phyloP scores from a whole-genome alignment of 768 basidiomycete species.

The Psilocybe azurescens region DNA sequence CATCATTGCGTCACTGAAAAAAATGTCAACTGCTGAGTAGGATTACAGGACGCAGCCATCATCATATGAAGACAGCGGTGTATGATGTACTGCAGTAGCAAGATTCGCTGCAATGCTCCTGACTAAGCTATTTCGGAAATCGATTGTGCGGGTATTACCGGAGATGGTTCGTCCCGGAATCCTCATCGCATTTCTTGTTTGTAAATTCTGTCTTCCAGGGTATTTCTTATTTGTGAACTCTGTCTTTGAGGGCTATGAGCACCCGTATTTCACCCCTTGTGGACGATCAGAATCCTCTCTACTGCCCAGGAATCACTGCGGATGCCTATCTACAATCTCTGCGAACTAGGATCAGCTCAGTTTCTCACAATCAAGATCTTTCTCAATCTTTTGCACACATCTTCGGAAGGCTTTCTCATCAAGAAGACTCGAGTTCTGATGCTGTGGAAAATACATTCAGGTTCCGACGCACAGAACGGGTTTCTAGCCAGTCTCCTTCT shows the following conservation, averaged over 20 bases:
- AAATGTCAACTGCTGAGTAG: no score
- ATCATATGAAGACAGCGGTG: no score
- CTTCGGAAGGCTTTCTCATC: slow-evolving; percentile 33
- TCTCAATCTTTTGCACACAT: slow-evolving; percentile 38
- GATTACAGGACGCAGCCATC: no score
- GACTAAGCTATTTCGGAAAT: no score
- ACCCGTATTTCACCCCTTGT: slow-evolving; percentile 35
- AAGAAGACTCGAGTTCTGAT: slow-evolving; percentile 22
- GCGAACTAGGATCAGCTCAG: slow-evolving; percentile 32
- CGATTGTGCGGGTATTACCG: no score
- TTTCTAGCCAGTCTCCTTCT: slow-evolving; percentile 9
- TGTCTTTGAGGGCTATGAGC: not conserved
- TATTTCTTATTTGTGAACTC: no score
- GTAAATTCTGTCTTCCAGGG: no score
- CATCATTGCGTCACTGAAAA: no score
- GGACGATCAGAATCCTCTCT: slow-evolving; percentile 62
- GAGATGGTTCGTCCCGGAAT: no score
- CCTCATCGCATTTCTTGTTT: no score
- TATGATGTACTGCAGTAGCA: no score
- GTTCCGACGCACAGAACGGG: slow-evolving; percentile 17
- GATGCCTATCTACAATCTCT: slow-evolving; percentile 50
- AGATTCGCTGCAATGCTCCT: no score
- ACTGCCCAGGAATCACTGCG: slow-evolving; percentile 58
- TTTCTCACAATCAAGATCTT: slow-evolving; percentile 17
- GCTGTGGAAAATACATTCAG: slow-evolving; percentile 11